Conservation (phyloP, 345 rosid species). For the Populus ilicifolia region DNA sequence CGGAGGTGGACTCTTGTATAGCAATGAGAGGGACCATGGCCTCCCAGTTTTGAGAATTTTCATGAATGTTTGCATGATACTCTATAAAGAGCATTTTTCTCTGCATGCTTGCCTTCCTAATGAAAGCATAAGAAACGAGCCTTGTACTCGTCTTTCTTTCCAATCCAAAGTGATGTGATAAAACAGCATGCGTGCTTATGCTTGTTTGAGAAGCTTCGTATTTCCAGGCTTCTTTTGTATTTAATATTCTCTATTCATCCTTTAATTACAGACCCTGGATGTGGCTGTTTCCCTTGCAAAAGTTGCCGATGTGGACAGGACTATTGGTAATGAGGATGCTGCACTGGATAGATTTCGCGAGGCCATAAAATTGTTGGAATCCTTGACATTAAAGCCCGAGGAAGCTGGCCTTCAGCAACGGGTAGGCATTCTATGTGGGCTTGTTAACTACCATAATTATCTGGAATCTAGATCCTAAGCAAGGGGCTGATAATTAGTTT, state of each 20-base stretch:
- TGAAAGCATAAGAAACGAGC: background rate
- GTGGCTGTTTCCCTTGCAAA: conserved; percentile 90
- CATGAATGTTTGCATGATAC: background rate
- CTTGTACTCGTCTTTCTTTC: background rate
- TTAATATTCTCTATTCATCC: background rate
- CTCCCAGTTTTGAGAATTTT: background rate
- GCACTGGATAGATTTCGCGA: conserved; percentile 72
- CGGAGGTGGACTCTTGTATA: background rate
- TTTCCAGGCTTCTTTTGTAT: background rate
- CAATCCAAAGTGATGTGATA: background rate
- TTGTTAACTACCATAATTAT: background rate
- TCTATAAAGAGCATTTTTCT: background rate
- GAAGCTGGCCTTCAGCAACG: conserved; percentile 71
- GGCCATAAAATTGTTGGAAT: conserved; percentile 70
- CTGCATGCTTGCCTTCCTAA: background rate
- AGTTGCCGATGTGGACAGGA: conserved; percentile 86
- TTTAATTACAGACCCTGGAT: conserved; percentile 49
- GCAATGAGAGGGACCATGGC: background rate
- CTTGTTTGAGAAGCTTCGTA: background rate
- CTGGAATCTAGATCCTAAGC: conserved; percentile 4
- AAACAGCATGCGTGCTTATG: background rate
- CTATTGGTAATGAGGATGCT: conserved; percentile 56
- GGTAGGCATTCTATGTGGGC: conserved; percentile 35
- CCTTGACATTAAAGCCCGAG: conserved; percentile 58
- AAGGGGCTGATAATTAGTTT: conserved; percentile 6